Base-by-base conservation (phyloP, 345 rosid species). In the Excoecaria cochinchinensis region DNA sequence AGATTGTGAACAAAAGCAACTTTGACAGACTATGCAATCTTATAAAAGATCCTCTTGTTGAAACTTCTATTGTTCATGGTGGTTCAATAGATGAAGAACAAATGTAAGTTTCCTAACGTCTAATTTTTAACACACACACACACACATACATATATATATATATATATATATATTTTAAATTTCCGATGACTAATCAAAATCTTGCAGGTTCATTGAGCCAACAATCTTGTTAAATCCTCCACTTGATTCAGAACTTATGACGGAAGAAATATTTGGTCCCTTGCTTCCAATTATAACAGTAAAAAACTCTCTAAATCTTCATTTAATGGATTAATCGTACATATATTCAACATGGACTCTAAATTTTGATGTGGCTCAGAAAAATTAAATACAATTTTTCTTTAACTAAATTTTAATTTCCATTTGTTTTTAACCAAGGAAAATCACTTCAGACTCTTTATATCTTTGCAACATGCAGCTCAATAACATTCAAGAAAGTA, bases 241-340 rank as follows among this genome's bases (percentile, higher is more conserved):
- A 57, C 84, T 88, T 59, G 91, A 88, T 75, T 83, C 94, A 52
- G 83, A 86, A 80, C 69, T 90, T 52, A 90, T 88, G 91, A 85
- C 74, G 0, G 86, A 83, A 64, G 94, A 88, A 80, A 83, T 90
- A 65, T 90, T 90, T 17, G 94, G 94, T 10, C 94, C 94, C 5
- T 31, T 90, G 74, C 94, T 90, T 83, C 91, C 94, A 1, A 80
- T 90, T 60, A 83, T 90, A 73, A 90, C 94, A 14, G 91, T 90
- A 52, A 74, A 82, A 48, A 61, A 12, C 19, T 60, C 31, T 24
- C 7, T 21, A 31, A 19, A 40, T 6, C 16, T 11, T 63, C 2
- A 39, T 22, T 38, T 19, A 40, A 24, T 14, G 21, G 22, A 55
- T n/a, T 47, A 40, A n/a, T 67, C 19, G 22, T 16, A 5, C 46